These are phyloP conservation scores for Fomitopsis serialis DNA, from an alignment of 768 basidiomycete species.

Conservation along the genomic window DNA sequence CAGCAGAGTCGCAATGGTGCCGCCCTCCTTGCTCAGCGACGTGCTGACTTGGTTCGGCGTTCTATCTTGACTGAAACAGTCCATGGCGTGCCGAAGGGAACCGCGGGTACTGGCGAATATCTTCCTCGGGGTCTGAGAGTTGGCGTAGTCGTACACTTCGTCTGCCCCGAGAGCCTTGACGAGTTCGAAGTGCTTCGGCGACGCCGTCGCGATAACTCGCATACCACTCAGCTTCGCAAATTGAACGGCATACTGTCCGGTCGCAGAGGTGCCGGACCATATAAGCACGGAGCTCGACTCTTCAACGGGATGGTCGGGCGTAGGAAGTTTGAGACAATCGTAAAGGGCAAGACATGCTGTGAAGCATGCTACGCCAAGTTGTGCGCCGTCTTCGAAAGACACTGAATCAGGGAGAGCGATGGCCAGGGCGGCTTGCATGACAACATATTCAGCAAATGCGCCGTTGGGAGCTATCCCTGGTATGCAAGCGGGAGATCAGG, in stretches of 20 bases:
- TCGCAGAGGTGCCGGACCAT: constrained; percentile 26
- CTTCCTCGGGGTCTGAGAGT: constrained; percentile 9
- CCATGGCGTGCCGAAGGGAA: constrained; percentile 9
- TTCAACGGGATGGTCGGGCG: background rate
- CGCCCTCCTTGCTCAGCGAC: constrained; percentile 3
- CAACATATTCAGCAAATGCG: constrained; percentile 25
- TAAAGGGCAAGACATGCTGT: constrained; percentile 13
- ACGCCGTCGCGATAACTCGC: constrained; percentile 40
- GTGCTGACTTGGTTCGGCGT: constrained; percentile 4
- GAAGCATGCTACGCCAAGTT: constrained; percentile 9
- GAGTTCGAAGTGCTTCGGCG: constrained; percentile 30
- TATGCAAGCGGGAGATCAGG: background rate
- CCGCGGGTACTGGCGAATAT: constrained; percentile 11
- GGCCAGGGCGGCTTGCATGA: constrained; percentile 16
- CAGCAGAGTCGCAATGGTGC: constrained; percentile 1
- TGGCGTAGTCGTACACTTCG: constrained; percentile 23
- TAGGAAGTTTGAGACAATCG: constrained; percentile 16
- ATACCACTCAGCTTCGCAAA: constrained; percentile 38
- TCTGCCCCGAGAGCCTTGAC: constrained; percentile 38
- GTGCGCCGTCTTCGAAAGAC: constrained; percentile 15
- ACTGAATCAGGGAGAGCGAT: constrained; percentile 11
- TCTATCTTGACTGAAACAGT: constrained; percentile 8
- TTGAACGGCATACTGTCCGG: constrained; percentile 34
- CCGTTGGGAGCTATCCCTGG: constrained; percentile 10
- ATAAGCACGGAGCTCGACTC: background rate